Base-by-base conservation (phyloP, 495 filamentous ascomycete genomes). In the Sabuloglossum arenarium region DNA sequence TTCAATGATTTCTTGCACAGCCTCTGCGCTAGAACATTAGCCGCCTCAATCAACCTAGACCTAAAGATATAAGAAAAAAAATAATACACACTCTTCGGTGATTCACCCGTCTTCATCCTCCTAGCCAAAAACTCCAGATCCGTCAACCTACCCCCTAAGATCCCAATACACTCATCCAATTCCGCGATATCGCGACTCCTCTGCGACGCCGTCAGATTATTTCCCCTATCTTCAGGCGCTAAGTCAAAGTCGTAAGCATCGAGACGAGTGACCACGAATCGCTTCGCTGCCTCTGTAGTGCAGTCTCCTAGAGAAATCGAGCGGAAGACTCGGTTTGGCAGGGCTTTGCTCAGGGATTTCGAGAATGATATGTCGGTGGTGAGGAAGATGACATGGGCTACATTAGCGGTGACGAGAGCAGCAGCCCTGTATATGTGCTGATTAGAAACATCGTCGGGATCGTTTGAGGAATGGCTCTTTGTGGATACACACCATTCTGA, bases 311-410 rank as follows among this genome's bases (percentile, higher is more conserved):
- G 72, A 0, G 82, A 75, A 55, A 95, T 82, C 25, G 84, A 80
- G 59, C 85, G 81, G 73, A 95, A 90, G 27, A 96, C 85, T 19
- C 90, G 81, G 62, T 94, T 90, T 0, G 91, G 91, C 16, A 98
- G 74, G 0, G 86, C 81, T 66, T 85, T 90, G 63, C 84, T 81
- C 1, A 98, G 74, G 6, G 85, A 82, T 62, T 98, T 98, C 14
- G 84, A 79, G 67, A 84, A 95, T 1, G 88, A 85, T 1, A 86
- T 77, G 59, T 98, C 93, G 60, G 85, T 86, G 0, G 90, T 94
- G n/a, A 98, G 74, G 71, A 97, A 95, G 49, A 98, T 83, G 59
- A 98, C 90, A 66, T 97, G 91, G 1, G 91, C 93, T 45, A 94
- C 77, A 59, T 96, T 95, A n/a, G 78, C 75, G 3, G 84, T 81